Percentiles rank a stretch among this genome's conserved stretches.
Evolutionary conservation across 768 basidiomycete genomes (phyloP).

Genomic region (Lactarius sanguifluus): DNA sequence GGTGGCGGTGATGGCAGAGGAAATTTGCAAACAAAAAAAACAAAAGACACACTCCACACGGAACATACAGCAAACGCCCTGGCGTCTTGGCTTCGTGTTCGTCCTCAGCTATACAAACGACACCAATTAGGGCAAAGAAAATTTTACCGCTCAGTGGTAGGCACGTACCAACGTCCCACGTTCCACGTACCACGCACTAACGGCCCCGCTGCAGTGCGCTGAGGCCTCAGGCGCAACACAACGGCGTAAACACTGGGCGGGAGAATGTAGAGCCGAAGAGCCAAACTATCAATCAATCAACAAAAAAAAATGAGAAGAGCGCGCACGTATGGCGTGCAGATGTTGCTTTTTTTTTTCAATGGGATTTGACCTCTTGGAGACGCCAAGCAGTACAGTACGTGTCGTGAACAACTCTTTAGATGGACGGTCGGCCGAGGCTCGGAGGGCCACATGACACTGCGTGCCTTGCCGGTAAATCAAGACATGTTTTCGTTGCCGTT

Average conservation of each 20-base stretch:
- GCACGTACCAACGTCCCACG: background rate
- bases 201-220: constrained; percentile 19
- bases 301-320: background rate
- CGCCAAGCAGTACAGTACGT: background rate
- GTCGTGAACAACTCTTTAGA: background rate
- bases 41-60: background rate
- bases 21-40: background rate
- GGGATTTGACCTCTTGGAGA: background rate
- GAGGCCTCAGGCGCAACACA: background rate
- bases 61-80: background rate
- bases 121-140: background rate
- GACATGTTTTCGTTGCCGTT: background rate
- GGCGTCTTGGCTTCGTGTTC: constrained; percentile 3
- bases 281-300: background rate
- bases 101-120: constrained; percentile 1
- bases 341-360: background rate
- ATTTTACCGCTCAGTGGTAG: background rate
- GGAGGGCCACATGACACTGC: background rate
- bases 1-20: constrained; percentile 21
- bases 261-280: background rate
- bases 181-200: constrained; percentile 12
- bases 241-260: background rate
- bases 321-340: background rate
- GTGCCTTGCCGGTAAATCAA: constrained; percentile 1
- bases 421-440: background rate